These are phyloP conservation scores for Salvia hispanica DNA, from an alignment of 257 asterid genomes.

Conservation along the genomic window DNA sequence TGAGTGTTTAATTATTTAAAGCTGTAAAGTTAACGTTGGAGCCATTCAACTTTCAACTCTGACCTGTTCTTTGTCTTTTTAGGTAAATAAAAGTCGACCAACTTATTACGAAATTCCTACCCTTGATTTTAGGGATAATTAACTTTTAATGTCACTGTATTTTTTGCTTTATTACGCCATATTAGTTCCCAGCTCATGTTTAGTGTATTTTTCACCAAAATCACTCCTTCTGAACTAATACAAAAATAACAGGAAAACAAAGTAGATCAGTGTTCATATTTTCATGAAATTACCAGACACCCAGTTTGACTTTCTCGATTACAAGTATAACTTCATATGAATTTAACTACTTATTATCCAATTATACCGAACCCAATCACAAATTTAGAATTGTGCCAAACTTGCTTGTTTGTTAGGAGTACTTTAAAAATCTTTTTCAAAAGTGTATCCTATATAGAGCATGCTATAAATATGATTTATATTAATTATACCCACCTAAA, in stretches of 20 bases:
- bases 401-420: too few relatives aligned
- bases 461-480: too few relatives aligned
- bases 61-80: slow-evolving; percentile 75
- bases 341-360: too few relatives aligned
- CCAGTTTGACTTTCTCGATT: slow-evolving; percentile 1
- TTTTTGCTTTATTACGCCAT: neutral
- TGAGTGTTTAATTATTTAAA: slow-evolving; percentile 49
- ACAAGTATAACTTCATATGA: neutral
- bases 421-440: too few relatives aligned
- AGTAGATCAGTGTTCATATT: neutral
- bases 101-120: slow-evolving; percentile 28
- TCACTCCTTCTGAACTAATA: neutral
- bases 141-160: slow-evolving; percentile 48
- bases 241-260: neutral
- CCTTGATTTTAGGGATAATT: slow-evolving; percentile 42
- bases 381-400: too few relatives aligned
- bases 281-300: neutral
- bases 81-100: slow-evolving; percentile 63
- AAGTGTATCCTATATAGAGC: too few relatives aligned
- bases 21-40: slow-evolving; percentile 83
- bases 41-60: slow-evolving; percentile 57
- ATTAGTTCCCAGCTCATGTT: neutral
- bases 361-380: too few relatives aligned
- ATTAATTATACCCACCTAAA: too few relatives aligned
- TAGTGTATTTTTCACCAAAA: neutral